Conservation (phyloP, 177 flowering plant species). For the Vitis hybrid region DNA sequence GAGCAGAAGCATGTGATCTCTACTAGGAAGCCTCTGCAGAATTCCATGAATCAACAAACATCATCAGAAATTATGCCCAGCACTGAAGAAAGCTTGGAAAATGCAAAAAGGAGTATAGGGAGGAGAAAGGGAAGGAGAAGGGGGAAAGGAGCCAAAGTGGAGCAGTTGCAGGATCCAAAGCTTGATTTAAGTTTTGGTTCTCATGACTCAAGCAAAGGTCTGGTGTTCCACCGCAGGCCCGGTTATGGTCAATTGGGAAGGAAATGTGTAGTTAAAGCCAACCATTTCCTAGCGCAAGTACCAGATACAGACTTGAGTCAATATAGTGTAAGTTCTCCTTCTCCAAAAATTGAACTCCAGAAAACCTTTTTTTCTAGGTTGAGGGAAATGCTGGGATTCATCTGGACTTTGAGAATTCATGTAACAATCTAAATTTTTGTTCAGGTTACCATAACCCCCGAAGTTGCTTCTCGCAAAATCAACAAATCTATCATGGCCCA, state of each 20-base stretch:
- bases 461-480: constrained; percentile 33
- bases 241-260: constrained; percentile 44
- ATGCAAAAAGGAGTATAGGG: constrained; percentile 25
- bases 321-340: constrained; percentile 39
- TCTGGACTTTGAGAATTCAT: background rate
- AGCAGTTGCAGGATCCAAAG: constrained; percentile 11
- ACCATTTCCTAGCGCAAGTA: constrained; percentile 46
- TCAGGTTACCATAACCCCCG: constrained; percentile 51
- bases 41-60: constrained; percentile 31
- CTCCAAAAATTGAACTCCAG: background rate
- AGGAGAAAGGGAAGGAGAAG: constrained; percentile 36
- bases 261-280: constrained; percentile 48
- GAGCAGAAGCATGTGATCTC: constrained; percentile 33
- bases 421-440: background rate
- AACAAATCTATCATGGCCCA: constrained; percentile 50
- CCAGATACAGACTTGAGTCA: constrained; percentile 42
- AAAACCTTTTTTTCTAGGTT: background rate
- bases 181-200: constrained; percentile 15
- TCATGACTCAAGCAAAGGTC: constrained; percentile 25
- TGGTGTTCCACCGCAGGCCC: constrained; percentile 34
- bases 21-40: constrained; percentile 34
- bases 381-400: background rate
- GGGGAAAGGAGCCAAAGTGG: constrained; percentile 26
- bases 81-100: constrained; percentile 22
- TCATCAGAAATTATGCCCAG: constrained; percentile 13